Evolutionary conservation across 805 yeast species (phyloP), one percentile per base, ranked within the genome.

Genomic region (Sugiyamaella marilandica): DNA sequence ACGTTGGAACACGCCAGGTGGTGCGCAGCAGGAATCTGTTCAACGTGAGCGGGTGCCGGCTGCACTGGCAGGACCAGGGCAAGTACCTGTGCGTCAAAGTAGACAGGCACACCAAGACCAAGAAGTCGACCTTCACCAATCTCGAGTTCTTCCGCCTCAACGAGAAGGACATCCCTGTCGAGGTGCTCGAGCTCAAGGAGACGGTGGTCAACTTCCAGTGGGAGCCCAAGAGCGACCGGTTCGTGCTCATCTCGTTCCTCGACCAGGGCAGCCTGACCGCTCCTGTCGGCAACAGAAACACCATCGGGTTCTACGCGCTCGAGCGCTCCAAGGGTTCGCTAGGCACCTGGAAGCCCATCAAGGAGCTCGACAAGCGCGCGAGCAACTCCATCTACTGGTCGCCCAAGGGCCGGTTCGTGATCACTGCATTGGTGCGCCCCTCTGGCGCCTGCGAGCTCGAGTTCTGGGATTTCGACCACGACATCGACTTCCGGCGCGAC

Each of bases 81-180:
- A 84, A 82, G 63, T 85, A 75, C 69, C 74, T 94, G 67, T 88
- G 97, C 74, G 95, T 91, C 66, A 89, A 87, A 75, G 97, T 94
- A 62, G 97, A 91, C 71, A 88, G 98, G 74, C 96, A 90, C 73
- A 88, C 97, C 53, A 94, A 94, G 73, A 85, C 97, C 47, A 87
- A 85, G 70, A 94, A 95, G 80, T 87, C 96, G 18, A 71, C 84
- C 50, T 90, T 89, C 78, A 83, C 97, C 53, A 89, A 89, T 68
- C 78, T 94, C 70, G 98, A 94, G 73, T 85, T 94, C 67, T 88
- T 92, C 80, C 85, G 88, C 65, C 72, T 90, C 54, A 77, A 78
- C 55, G 99, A 92, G 72, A 87, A 82, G 72, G 95, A 87, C 64
- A 81, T 92, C 61, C 98, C 99, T 32, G 96, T 91, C 55, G 97